phyloP scores from a whole-genome alignment of 2,329 filamentous ascomycete genomes.

The Paecilomyces formosus region DNA sequence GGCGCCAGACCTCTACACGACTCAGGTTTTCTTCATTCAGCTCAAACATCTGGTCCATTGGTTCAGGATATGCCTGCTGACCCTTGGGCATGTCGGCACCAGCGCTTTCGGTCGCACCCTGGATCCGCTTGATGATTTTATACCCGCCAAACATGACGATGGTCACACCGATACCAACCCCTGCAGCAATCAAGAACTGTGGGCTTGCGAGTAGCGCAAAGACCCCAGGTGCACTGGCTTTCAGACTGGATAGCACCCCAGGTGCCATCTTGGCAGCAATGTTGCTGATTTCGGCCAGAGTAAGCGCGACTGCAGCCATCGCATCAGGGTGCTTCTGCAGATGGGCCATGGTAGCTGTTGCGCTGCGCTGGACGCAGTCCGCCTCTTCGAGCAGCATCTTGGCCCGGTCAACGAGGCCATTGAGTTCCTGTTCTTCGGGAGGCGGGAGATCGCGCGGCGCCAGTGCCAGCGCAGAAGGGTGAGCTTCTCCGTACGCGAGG shows the following conservation, averaged over 20 bases:
- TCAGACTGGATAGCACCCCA: constrained; percentile 65
- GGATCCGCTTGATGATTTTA: constrained; percentile 91
- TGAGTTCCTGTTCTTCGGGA: constrained; percentile 50
- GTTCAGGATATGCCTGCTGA: not conserved
- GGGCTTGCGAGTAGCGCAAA: constrained; percentile 82
- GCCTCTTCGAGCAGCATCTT: constrained; percentile 77
- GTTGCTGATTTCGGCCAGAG: constrained; percentile 82
- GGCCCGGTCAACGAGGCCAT: constrained; percentile 64
- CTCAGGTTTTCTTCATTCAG: constrained; percentile 44
- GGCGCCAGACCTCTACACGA: constrained; percentile 55
- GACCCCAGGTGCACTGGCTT: constrained; percentile 74
- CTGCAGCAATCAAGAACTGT: constrained; percentile 88
- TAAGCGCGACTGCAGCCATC: constrained; percentile 86
- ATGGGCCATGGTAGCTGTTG: constrained; percentile 71
- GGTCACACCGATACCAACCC: constrained; percentile 84
- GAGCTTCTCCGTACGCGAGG: constrained; percentile 82
- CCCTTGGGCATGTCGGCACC: not conserved
- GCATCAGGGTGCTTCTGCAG: constrained; percentile 79
- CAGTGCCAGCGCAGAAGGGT: constrained; percentile 51
- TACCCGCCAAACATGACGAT: constrained; percentile 93
- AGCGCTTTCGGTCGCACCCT: constrained; percentile 18
- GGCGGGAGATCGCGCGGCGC: constrained; percentile 29
- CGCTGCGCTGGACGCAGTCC: constrained; percentile 80
- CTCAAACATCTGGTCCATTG: constrained; percentile 50
- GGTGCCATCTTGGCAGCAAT: constrained; percentile 79